Conservation (phyloP, 1,284 basidiomycete genomes). For the Cronartium quercuum region DNA sequence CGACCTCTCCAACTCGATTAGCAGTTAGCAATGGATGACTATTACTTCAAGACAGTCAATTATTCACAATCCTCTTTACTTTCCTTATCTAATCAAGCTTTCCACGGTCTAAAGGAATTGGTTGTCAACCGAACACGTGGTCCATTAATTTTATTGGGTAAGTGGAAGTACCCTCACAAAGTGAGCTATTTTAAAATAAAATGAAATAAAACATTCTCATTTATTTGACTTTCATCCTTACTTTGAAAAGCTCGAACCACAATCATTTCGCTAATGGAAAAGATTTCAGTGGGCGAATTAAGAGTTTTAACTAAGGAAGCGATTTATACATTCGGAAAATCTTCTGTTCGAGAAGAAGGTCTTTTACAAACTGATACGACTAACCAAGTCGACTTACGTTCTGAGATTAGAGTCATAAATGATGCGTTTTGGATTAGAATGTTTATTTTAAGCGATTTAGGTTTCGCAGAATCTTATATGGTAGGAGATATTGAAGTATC, state of each 20-base stretch:
- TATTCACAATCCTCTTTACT: conserved; percentile 31
- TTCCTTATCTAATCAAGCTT: conserved; percentile 17
- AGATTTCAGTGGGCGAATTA: conserved; percentile 55
- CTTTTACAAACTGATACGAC: conserved; percentile 11
- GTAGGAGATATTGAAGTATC: conserved; percentile 67
- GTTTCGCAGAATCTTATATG: conserved; percentile 84
- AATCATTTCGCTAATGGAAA: conserved; percentile 51
- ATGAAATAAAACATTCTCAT: too few species aligned
- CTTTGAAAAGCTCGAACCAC: conserved; percentile 30
- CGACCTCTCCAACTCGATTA: not conserved
- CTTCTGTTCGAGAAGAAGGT: not conserved
- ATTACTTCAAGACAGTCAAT: conserved; percentile 36
- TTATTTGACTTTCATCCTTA: not conserved
- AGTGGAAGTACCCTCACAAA: not conserved
- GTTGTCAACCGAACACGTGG: conserved; percentile 34
- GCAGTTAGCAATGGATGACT: not conserved
- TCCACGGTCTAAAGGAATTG: conserved; percentile 36
- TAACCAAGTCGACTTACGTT: conserved; percentile 45
- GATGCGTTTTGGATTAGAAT: conserved; percentile 71
- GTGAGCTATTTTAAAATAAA: too few species aligned
- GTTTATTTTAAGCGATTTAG: conserved; percentile 63
- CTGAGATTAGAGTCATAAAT: conserved; percentile 61
- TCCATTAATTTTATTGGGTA: conserved; percentile 38
- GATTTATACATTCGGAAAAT: conserved; percentile 55
- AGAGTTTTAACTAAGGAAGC: conserved; percentile 46